Percentiles rank a stretch among this genome's conserved stretches.
phyloP scores from a whole-genome alignment of 345 rosid genomes.

The Corchorus capsularis region DNA sequence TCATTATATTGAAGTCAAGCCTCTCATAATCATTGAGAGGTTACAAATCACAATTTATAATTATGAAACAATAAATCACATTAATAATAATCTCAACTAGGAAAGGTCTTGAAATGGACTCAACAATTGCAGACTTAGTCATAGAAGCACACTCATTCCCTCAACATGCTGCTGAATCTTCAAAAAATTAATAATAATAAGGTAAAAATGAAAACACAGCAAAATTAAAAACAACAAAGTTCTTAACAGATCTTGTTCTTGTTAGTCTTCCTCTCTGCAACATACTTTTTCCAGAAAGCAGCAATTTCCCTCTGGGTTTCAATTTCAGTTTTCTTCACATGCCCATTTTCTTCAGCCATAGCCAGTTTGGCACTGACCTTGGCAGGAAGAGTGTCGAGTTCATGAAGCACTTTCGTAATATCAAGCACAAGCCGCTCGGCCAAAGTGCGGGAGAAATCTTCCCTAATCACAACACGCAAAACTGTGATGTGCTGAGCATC shows the following conservation, averaged over 20 bases:
- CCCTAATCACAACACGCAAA: slow-evolving; percentile 84
- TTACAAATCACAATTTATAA: neutral
- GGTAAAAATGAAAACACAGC: neutral
- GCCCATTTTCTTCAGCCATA: slow-evolving; percentile 8
- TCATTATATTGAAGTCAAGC: neutral
- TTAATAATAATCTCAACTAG: neutral
- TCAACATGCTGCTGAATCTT: neutral
- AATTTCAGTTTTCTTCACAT: slow-evolving; percentile 59
- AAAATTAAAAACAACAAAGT: neutral
- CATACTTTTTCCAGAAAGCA: slow-evolving; percentile 72
- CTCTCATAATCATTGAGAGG: neutral
- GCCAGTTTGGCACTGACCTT: slow-evolving; percentile 43
- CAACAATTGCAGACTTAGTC: too few relatives aligned
- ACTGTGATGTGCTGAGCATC: slow-evolving; percentile 90
- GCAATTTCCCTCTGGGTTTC: slow-evolving; percentile 74
- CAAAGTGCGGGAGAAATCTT: slow-evolving; percentile 88
- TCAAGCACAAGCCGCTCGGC: slow-evolving; percentile 86
- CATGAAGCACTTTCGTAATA: slow-evolving; percentile 72
- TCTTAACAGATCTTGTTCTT: slow-evolving; percentile 59
- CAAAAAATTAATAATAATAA: neutral
- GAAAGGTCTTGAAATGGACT: neutral
- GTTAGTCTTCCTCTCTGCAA: slow-evolving; percentile 47
- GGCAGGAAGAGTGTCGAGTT: slow-evolving; percentile 68
- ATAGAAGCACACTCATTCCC: neutral
- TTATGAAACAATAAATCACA: neutral